Evolutionary conservation across 257 asterid genomes (phyloP).

Genomic region (Salvia miltiorrhiza): DNA sequence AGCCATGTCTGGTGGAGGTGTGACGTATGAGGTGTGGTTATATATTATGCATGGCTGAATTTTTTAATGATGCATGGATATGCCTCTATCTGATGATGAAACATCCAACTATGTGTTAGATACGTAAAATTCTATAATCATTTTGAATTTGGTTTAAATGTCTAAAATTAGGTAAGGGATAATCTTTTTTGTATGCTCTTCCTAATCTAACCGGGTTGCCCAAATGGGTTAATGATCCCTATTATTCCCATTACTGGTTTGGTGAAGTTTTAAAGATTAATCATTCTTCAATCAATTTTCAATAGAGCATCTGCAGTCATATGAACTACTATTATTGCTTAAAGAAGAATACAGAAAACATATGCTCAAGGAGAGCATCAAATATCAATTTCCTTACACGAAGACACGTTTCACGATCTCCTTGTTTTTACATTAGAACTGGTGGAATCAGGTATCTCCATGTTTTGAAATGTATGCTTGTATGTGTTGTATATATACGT

Average conservation of each 20-base stretch:
- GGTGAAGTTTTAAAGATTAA: background rate
- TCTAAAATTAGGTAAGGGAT: background rate
- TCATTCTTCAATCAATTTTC: background rate
- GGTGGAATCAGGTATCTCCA: too few relatives aligned
- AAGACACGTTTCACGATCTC: too few relatives aligned
- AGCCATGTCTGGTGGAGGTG: constrained; percentile 69
- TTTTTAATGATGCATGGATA: background rate
- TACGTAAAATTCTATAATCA: background rate
- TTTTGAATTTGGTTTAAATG: background rate
- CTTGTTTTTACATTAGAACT: too few relatives aligned
- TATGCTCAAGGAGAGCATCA: too few relatives aligned
- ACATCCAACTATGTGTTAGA: background rate
- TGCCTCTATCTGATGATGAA: background rate
- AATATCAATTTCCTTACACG: too few relatives aligned
- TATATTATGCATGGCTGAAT: background rate
- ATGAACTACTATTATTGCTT: too few relatives aligned
- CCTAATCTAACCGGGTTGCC: background rate
- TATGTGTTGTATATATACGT: too few relatives aligned
- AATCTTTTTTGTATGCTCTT: background rate
- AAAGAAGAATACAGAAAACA: too few relatives aligned
- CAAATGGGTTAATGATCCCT: background rate
- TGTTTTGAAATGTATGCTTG: too few relatives aligned
- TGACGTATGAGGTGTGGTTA: constrained; percentile 68
- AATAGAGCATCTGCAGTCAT: too few relatives aligned
- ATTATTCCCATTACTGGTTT: background rate